phyloP scores from a whole-genome alignment of 352 stramenopile genomes.

The Thalassiosira allenii region DNA sequence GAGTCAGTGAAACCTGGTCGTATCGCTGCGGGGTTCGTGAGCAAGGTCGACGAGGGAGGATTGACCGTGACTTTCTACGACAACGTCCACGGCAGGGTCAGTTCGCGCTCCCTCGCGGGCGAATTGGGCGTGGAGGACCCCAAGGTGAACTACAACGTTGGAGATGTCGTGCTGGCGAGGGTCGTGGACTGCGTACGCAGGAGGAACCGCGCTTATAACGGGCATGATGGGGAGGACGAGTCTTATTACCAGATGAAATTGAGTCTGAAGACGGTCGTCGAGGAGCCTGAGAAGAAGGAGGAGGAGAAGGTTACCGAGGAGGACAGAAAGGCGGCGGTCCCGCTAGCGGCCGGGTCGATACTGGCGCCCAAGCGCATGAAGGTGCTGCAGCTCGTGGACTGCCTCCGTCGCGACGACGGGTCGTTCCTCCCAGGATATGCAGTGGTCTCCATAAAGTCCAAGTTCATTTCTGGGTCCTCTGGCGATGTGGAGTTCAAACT shows the following conservation, averaged over 20 bases:
- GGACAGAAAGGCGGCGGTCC: conserved; percentile 23
- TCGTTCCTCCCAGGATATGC: conserved; percentile 79
- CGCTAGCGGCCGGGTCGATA: conserved; percentile 65
- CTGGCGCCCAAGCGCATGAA: conserved; percentile 79
- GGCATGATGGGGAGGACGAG: conserved; percentile 38
- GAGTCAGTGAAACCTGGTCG: conserved; percentile 84
- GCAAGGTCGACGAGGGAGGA: conserved; percentile 92
- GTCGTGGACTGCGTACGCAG: conserved; percentile 58
- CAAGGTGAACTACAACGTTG: conserved; percentile 75
- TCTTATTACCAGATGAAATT: conserved; percentile 63
- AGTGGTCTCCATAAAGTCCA: conserved; percentile 82
- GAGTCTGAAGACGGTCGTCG: conserved; percentile 60
- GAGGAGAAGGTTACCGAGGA: conserved; percentile 27
- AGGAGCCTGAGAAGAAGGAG: conserved; percentile 19
- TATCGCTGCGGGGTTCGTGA: conserved; percentile 91
- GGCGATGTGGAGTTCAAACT: conserved; percentile 79
- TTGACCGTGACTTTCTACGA: conserved; percentile 97
- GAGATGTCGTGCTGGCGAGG: conserved; percentile 77
- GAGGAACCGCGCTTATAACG: conserved; percentile 30
- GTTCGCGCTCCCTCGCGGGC: conserved; percentile 86
- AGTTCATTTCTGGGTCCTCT: conserved; percentile 64
- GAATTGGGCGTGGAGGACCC: conserved; percentile 85
- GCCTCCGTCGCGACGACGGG: conserved; percentile 61
- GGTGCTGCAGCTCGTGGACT: conserved; percentile 76
- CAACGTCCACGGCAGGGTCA: conserved; percentile 93